phyloP scores from a whole-genome alignment of 768 basidiomycete species.

The Sporobolomyces pararoseus region DNA sequence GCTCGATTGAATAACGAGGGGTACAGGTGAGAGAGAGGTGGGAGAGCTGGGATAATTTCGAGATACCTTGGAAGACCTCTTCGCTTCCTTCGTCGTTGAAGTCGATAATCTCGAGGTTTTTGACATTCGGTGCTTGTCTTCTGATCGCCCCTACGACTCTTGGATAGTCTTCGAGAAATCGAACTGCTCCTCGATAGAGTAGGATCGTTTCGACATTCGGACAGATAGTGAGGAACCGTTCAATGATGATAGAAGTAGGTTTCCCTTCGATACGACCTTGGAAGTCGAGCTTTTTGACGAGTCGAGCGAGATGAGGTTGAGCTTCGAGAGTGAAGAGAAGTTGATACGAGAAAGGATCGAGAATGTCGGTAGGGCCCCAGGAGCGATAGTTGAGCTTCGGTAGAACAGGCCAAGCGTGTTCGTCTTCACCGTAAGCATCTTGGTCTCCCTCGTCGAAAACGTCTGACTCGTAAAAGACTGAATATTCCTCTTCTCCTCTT shows the following conservation, averaged over 20 bases:
- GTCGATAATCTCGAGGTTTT: not conserved
- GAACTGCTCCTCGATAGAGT: not conserved
- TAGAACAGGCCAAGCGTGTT: too few relatives aligned
- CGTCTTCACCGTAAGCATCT: not conserved
- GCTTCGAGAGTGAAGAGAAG: not conserved
- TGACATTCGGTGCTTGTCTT: not conserved
- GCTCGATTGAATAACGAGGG: not conserved
- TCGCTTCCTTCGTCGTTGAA: not conserved
- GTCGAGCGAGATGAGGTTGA: not conserved
- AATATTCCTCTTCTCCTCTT: not conserved
- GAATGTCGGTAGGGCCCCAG: not conserved
- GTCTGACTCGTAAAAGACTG: not conserved
- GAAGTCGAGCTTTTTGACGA: not conserved
- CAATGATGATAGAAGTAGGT: not conserved
- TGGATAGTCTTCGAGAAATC: not conserved
- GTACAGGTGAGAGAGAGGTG: slow-evolving; percentile 5
- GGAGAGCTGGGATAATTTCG: not conserved
- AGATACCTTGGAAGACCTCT: not conserved
- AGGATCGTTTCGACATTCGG: not conserved
- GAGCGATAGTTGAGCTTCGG: not conserved
- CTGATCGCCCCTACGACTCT: not conserved
- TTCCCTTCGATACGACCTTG: not conserved
- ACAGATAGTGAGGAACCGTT: not conserved
- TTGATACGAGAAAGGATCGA: not conserved
- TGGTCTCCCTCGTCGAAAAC: not conserved